These are phyloP conservation scores for Dothidotthia symphoricarpi DNA, from an alignment of 2,329 filamentous ascomycete genomes.

Conservation along the genomic window DNA sequence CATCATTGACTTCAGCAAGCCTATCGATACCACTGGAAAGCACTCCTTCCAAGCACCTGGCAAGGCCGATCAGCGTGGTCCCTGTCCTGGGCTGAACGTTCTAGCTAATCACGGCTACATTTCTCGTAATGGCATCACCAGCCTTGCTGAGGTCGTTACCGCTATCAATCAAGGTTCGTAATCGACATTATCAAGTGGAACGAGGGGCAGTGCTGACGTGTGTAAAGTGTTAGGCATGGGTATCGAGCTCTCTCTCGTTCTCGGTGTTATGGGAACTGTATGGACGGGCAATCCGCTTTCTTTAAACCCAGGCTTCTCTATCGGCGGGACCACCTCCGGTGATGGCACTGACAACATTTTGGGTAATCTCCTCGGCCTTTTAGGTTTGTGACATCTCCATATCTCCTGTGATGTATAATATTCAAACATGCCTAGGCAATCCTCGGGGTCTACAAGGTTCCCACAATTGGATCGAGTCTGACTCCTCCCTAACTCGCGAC, in stretches of 20 bases:
- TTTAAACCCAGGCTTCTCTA: conserved; percentile 52
- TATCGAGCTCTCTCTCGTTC: conserved; percentile 40
- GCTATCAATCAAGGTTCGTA: conserved; percentile 44
- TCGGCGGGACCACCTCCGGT: conserved; percentile 40
- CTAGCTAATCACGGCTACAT: conserved; percentile 42
- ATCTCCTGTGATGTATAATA: conserved; percentile 32
- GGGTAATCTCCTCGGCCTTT: conserved; percentile 46
- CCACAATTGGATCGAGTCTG: conserved; percentile 47
- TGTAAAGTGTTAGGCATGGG: conserved; percentile 47
- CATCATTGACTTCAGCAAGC: conserved; percentile 23
- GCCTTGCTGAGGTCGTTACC: conserved; percentile 44
- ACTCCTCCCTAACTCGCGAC: conserved; percentile 44
- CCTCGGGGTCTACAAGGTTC: conserved; percentile 47
- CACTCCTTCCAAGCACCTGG: conserved; percentile 38
- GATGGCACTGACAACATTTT: conserved; percentile 41
- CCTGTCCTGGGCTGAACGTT: conserved; percentile 45
- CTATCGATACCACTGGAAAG: conserved; percentile 22
- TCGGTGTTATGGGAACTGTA: conserved; percentile 49
- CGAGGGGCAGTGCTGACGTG: background rate
- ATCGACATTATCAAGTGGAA: background rate
- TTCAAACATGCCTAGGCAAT: conserved; percentile 34
- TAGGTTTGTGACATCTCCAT: conserved; percentile 34
- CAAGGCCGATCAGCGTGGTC: conserved; percentile 43
- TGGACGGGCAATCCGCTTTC: conserved; percentile 54
- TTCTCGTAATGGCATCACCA: conserved; percentile 39